Conservation (phyloP, 257 asterid genomes). For the Solanum appendiculatum region DNA sequence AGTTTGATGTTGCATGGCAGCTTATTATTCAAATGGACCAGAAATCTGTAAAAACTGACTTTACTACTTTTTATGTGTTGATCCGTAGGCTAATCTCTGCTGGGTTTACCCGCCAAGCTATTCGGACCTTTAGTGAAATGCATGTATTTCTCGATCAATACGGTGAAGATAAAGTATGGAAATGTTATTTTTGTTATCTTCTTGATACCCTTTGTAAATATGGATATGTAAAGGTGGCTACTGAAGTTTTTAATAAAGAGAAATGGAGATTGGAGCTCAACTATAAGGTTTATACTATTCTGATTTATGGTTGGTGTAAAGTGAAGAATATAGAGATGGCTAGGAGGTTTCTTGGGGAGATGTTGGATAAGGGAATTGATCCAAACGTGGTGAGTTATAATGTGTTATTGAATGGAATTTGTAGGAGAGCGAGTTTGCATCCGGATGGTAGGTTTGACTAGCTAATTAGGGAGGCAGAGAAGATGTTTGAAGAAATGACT, state of each 20-base stretch:
- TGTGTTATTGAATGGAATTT: slow-evolving; percentile 72
- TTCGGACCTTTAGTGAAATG: slow-evolving; percentile 68
- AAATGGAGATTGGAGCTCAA: slow-evolving; percentile 47
- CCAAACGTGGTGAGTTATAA: slow-evolving; percentile 71
- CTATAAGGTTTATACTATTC: slow-evolving; percentile 51
- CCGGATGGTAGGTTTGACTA: slow-evolving; percentile 61
- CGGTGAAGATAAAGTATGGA: slow-evolving; percentile 11
- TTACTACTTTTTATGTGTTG: slow-evolving; percentile 66
- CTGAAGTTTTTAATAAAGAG: slow-evolving; percentile 68
- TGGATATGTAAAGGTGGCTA: slow-evolving; percentile 75
- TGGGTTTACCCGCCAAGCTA: slow-evolving; percentile 58
- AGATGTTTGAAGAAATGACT: slow-evolving; percentile 59
- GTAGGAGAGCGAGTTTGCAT: slow-evolving; percentile 76
- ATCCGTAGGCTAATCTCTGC: slow-evolving; percentile 64
- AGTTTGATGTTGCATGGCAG: slow-evolving; percentile 86
- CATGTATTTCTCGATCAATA: slow-evolving; percentile 42
- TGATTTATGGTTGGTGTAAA: slow-evolving; percentile 90
- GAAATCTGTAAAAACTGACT: slow-evolving; percentile 35
- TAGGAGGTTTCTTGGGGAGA: slow-evolving; percentile 52
- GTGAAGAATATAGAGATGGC: slow-evolving; percentile 61
- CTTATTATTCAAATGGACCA: slow-evolving; percentile 58
- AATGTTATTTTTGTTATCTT: slow-evolving; percentile 36
- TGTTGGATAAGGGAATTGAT: slow-evolving; percentile 59
- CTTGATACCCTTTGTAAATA: slow-evolving; percentile 85
- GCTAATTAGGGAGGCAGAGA: slow-evolving; percentile 66